Conservation (phyloP, 2,329 filamentous ascomycete species). For the Claviceps arundinis region DNA sequence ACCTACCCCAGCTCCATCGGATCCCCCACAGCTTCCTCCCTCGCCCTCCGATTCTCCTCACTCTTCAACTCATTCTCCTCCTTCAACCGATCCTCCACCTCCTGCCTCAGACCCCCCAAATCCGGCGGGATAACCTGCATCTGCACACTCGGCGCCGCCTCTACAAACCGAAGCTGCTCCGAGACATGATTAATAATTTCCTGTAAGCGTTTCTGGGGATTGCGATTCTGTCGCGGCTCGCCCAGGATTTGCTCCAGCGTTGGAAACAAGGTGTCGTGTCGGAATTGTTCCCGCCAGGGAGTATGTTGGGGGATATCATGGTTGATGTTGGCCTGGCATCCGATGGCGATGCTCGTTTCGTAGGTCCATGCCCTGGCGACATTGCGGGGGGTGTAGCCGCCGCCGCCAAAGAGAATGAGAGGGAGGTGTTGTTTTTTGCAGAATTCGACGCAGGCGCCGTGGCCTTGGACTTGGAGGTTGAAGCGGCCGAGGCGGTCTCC, state of each 20-base stretch:
- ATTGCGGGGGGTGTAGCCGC: constrained; percentile 92
- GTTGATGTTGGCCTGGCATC: constrained; percentile 55
- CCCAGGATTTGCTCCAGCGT: constrained; percentile 59
- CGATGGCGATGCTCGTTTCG: constrained; percentile 83
- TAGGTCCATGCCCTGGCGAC: constrained; percentile 95
- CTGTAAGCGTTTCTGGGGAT: constrained; percentile 61
- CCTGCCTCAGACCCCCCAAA: constrained; percentile 51
- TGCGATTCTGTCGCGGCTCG: constrained; percentile 63
- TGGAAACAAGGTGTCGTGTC: constrained; percentile 77
- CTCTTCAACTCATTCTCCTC: constrained; percentile 50
- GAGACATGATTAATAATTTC: constrained; percentile 66
- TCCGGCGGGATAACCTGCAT: constrained; percentile 70
- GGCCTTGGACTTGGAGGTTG: constrained; percentile 90
- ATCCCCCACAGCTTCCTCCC: constrained; percentile 44
- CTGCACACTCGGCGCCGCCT: constrained; percentile 76
- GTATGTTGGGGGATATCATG: constrained; percentile 66
- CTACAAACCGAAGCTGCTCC: constrained; percentile 77
- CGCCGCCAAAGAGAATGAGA: constrained; percentile 82
- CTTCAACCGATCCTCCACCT: constrained; percentile 53
- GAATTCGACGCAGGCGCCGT: constrained; percentile 81
- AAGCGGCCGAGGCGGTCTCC: constrained; percentile 90
- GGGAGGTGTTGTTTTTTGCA: constrained; percentile 73
- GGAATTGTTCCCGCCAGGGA: constrained; percentile 80
- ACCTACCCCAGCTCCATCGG: constrained; percentile 32
- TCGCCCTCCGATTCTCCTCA: constrained; percentile 35